Evolutionary conservation across 495 filamentous ascomycete genomes (phyloP).

Genomic region (Podospora pseudocomata): DNA sequence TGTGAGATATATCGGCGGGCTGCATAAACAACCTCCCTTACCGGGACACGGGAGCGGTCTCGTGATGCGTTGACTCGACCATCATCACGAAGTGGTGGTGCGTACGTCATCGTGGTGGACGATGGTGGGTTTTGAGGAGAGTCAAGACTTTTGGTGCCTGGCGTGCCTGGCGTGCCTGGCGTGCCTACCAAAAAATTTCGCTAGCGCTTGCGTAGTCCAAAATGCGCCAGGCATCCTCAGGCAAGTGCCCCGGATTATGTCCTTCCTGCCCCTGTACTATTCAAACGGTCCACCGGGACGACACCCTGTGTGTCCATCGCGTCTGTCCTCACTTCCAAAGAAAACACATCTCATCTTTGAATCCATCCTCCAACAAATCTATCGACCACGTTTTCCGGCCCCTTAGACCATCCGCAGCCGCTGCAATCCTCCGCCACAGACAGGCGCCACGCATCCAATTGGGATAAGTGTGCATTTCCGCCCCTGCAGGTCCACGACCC

Average conservation of each 20-base stretch:
- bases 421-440: background rate
- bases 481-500: background rate
- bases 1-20: background rate
- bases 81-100: background rate
- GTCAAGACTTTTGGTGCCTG: background rate
- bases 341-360: background rate
- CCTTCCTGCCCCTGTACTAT: background rate
- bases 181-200: background rate
- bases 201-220: slow-evolving; percentile 1
- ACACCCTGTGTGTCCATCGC: background rate
- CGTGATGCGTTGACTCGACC: background rate
- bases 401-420: too few relatives aligned
- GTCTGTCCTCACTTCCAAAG: background rate
- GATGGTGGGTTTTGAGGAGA: background rate
- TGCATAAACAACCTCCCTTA: background rate
- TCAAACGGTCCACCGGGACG: background rate
- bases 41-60: background rate
- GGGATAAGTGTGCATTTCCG: background rate
- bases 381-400: background rate
- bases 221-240: background rate
- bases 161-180: slow-evolving; percentile 6
- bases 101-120: background rate
- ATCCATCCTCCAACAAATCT: background rate
- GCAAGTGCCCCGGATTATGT: background rate
- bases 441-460: background rate